phyloP scores from a whole-genome alignment of 805 yeast genomes.

The Wickerhamiella shivajii region DNA sequence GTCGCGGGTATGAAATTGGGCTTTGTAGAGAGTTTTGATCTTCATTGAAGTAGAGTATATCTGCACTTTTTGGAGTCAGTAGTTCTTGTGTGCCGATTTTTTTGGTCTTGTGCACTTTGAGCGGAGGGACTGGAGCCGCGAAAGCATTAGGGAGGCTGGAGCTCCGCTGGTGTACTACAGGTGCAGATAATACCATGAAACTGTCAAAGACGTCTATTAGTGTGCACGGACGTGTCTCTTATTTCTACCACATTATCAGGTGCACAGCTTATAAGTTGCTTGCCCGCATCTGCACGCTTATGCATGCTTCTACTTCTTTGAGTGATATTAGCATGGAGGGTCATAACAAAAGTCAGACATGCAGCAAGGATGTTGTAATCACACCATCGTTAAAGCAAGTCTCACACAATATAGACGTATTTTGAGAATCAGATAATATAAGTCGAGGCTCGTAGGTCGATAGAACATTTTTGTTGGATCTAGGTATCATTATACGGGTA shows the following conservation, averaged over 20 bases:
- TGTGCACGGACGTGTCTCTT: conserved; percentile 1
- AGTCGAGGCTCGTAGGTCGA: too few species aligned
- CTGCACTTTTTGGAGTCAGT: neutral
- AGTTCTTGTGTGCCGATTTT: neutral
- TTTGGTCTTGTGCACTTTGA: conserved; percentile 6
- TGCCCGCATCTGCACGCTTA: neutral
- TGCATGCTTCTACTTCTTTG: conserved; percentile 5
- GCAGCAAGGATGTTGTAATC: too few species aligned
- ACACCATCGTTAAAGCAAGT: too few species aligned
- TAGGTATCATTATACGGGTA: too few species aligned
- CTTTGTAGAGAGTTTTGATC: neutral
- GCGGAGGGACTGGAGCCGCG: conserved; percentile 7
- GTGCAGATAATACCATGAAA: neutral
- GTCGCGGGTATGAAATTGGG: neutral
- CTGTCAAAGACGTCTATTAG: neutral
- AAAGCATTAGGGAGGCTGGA: conserved; percentile 10
- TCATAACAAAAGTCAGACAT: too few species aligned
- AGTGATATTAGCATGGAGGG: neutral
- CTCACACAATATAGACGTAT: too few species aligned
- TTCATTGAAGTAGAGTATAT: neutral
- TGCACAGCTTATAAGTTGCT: neutral
- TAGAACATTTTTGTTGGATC: too few species aligned
- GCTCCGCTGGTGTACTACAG: conserved; percentile 9
- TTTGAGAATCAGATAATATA: too few species aligned
- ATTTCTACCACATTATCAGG: neutral